A percentile compares a stretch with the other conserved stretches of the same genome.
Conservation (phyloP, 164 flowering plant genomes). For the Santalum album region DNA sequence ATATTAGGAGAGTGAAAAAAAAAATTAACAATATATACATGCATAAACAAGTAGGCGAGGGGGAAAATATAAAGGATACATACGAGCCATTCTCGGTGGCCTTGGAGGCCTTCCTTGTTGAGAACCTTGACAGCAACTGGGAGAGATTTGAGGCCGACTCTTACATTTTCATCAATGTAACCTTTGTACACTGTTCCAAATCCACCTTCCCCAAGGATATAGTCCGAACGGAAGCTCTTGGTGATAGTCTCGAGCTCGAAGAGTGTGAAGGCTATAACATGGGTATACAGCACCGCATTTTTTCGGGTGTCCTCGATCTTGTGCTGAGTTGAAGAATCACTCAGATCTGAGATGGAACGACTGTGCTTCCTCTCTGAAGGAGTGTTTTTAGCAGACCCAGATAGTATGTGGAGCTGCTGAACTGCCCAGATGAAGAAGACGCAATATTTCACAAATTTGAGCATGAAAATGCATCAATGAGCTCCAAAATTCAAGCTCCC, state of each 20-base stretch:
- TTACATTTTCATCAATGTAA: constrained; percentile 91
- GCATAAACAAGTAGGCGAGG: background rate
- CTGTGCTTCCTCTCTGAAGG: constrained; percentile 48
- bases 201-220: constrained; percentile 94
- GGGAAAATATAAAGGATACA: constrained; percentile 5
- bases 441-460: background rate
- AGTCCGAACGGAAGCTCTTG: constrained; percentile 91
- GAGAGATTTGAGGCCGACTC: constrained; percentile 90
- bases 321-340: constrained; percentile 49
- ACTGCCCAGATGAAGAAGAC: constrained; percentile 25
- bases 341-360: constrained; percentile 75
- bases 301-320: constrained; percentile 53
- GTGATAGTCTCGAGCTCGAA: constrained; percentile 95
- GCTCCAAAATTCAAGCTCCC: no score
- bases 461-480: background rate
- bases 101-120: constrained; percentile 96
- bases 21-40: background rate
- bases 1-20: background rate
- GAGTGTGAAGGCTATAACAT: constrained; percentile 76
- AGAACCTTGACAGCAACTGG: constrained; percentile 98
- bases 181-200: constrained; percentile 98
- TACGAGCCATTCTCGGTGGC: constrained; percentile 97
- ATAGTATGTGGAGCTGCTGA: constrained; percentile 47
- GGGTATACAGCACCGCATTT: constrained; percentile 57
- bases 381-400: constrained; percentile 26